Evolutionary conservation across 1,139 yeast species (phyloP).

Genomic region (Debaryomycetaceae sp.): DNA sequence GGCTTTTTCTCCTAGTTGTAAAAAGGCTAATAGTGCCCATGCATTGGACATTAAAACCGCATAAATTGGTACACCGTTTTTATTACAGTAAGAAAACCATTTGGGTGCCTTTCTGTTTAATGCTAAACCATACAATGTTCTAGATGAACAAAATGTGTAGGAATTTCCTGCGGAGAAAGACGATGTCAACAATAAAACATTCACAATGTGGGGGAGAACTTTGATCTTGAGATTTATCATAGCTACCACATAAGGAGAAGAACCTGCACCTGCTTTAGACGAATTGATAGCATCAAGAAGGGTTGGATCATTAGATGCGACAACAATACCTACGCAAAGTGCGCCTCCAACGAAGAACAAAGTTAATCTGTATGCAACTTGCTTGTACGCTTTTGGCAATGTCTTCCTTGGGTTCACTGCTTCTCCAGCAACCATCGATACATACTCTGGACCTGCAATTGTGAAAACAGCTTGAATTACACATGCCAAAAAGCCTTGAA

Average conservation of each 20-base stretch:
- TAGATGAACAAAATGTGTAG: slow-evolving; percentile 39
- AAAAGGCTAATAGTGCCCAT: slow-evolving; percentile 30
- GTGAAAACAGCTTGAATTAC: slow-evolving; percentile 63
- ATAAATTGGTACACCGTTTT: slow-evolving; percentile 57
- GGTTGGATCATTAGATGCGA: slow-evolving; percentile 38
- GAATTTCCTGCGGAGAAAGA: slow-evolving; percentile 46
- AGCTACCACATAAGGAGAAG: slow-evolving; percentile 44
- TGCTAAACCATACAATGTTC: slow-evolving; percentile 40
- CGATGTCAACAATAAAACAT: slow-evolving; percentile 31
- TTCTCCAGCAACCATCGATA: slow-evolving; percentile 81
- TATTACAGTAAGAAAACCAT: slow-evolving; percentile 36
- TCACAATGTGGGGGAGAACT: slow-evolving; percentile 40
- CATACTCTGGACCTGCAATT: slow-evolving; percentile 80
- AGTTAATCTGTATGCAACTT: slow-evolving; percentile 68
- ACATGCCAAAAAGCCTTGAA: slow-evolving; percentile 67
- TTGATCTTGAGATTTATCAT: slow-evolving; percentile 36
- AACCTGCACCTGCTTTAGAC: slow-evolving; percentile 23
- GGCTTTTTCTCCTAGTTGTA: slow-evolving; percentile 25
- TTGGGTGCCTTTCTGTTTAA: slow-evolving; percentile 37
- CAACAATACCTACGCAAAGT: slow-evolving; percentile 34
- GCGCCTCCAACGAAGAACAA: slow-evolving; percentile 59
- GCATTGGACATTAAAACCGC: slow-evolving; percentile 35
- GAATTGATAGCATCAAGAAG: slow-evolving; percentile 21
- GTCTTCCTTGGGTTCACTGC: slow-evolving; percentile 70
- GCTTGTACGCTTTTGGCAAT: slow-evolving; percentile 75